phyloP scores from a whole-genome alignment of 176 grass and related monocot species.

The Bonia amplexicaulis region DNA sequence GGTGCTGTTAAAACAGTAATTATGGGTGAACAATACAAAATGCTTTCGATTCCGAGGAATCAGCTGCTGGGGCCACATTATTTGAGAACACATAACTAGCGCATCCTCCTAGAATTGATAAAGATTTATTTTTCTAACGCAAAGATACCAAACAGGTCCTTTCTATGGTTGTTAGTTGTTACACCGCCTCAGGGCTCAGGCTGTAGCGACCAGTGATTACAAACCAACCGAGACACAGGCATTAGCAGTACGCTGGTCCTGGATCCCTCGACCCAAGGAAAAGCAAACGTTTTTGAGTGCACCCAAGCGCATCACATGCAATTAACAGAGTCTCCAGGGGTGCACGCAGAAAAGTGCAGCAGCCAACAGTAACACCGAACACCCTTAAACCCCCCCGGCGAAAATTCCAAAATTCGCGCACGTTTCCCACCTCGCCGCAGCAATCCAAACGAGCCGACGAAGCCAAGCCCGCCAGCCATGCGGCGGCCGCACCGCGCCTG shows the following conservation, averaged over 20 bases:
- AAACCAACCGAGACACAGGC: background rate
- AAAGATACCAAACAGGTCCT: background rate
- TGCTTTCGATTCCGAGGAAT: background rate
- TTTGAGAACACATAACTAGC: background rate
- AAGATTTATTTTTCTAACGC: background rate
- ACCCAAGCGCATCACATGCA: background rate
- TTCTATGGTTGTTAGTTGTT: background rate
- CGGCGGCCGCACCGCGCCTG: conserved; percentile 19
- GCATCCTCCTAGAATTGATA: background rate
- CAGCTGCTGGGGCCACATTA: background rate
- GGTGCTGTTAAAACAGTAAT: no score
- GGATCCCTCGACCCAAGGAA: background rate
- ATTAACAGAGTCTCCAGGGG: background rate
- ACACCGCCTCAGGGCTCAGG: no score
- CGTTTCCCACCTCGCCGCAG: conserved; percentile 26
- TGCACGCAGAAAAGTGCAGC: background rate
- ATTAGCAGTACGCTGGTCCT: background rate
- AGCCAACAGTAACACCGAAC: background rate
- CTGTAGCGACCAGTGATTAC: background rate
- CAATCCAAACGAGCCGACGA: background rate
- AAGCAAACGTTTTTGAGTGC: conserved; percentile 6
- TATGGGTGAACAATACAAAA: no score
- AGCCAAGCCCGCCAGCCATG: background rate
- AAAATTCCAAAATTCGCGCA: conserved; percentile 19
- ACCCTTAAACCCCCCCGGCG: conserved; percentile 14